Percentiles rank a stretch among this genome's conserved stretches.
Conservation (phyloP, 2,329 filamentous ascomycete species). For the Colletotrichum orbiculare region DNA sequence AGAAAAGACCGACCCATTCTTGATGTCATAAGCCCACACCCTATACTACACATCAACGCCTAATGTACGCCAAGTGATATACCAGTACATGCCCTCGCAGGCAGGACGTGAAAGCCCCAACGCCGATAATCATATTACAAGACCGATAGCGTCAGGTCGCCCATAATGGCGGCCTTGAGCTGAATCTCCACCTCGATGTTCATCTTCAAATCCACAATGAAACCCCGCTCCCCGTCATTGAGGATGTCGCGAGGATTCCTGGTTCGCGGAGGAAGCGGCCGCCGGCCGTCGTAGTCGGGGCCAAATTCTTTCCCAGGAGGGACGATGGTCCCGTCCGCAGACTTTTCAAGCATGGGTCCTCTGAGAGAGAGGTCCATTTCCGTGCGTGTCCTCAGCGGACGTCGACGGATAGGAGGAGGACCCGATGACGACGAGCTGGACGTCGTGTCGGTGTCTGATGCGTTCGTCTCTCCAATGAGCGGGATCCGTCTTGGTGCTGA, state of each 20-base stretch:
- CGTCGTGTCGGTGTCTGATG: conserved; percentile 28
- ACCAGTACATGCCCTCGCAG: conserved; percentile 3
- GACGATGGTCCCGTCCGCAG: conserved; percentile 10
- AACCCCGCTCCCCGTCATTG: conserved; percentile 30
- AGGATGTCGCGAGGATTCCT: conserved; percentile 32
- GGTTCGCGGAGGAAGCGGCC: conserved; percentile 21
- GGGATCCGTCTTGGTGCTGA: conserved; percentile 17
- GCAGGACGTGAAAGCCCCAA: neutral
- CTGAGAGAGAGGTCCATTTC: conserved; percentile 23
- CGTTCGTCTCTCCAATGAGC: conserved; percentile 16
- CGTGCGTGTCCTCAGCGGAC: conserved; percentile 13
- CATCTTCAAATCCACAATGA: conserved; percentile 31
- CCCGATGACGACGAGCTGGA: conserved; percentile 29
- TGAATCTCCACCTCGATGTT: conserved; percentile 29
- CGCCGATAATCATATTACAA: conserved; percentile 9
- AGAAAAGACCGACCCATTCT: conserved; percentile 3
- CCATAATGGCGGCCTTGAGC: conserved; percentile 29
- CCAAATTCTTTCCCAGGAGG: conserved; percentile 22
- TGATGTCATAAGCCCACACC: neutral
- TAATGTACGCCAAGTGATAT: conserved; percentile 7
- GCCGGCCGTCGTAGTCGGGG: conserved; percentile 16
- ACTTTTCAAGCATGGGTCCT: conserved; percentile 12
- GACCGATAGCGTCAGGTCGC: conserved; percentile 30
- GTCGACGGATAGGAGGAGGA: conserved; percentile 19
- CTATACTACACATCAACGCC: conserved; percentile 6